Base-by-base conservation (phyloP, 192 early-diverging fungal genomes). In the Podila epicladia region DNA sequence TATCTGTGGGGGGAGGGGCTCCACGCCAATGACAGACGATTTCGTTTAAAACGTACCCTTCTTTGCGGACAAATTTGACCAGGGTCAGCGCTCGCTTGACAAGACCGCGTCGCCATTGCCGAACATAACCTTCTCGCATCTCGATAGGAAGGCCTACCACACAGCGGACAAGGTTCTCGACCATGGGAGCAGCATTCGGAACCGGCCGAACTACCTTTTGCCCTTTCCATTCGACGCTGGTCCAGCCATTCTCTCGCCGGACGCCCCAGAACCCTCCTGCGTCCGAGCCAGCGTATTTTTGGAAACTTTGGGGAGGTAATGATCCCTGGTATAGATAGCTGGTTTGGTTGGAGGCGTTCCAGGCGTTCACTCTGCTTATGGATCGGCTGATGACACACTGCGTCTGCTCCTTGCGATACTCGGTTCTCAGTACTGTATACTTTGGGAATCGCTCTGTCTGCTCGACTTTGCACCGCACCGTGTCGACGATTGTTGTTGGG, bases 401-500 rank as follows among this genome's bases (percentile, higher is more conserved):
- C 5, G 50, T 62, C 20, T 82, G 73, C 5, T 73, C 70, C 9
- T 74, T 74, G 8, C 62, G 48, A 67, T 88, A 88, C 9, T 74
- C 74, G 17, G 83, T 61, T 19, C 77, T 35, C 3, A 80, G 37
- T 2, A 31, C 29, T 3, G 62, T 48, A 33, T 80, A 80, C 9
- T 69, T 72, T 4, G 77, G 82, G 38, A 82, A 78, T 13, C 85
- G 45, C 15, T 80, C 80, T 15, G 87, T 88, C 59, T 85, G 85
- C 53, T 85, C 84, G 15, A 88, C 84, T 31, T 75, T 73, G 37
- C 79, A 72, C 0, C 75, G 67, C 5, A 74, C 83, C 20, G 86
- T 66, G 41, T 88, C 85, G 9, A 88, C 83, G 1, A 88, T 69
- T 1, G 87, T 88, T 4, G 87, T 88, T 17, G 87, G 87, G 22